Evolutionary conservation across 768 basidiomycete species (phyloP), one percentile per base, ranked within the genome.

Genomic region (Holtermannia corniformis): DNA sequence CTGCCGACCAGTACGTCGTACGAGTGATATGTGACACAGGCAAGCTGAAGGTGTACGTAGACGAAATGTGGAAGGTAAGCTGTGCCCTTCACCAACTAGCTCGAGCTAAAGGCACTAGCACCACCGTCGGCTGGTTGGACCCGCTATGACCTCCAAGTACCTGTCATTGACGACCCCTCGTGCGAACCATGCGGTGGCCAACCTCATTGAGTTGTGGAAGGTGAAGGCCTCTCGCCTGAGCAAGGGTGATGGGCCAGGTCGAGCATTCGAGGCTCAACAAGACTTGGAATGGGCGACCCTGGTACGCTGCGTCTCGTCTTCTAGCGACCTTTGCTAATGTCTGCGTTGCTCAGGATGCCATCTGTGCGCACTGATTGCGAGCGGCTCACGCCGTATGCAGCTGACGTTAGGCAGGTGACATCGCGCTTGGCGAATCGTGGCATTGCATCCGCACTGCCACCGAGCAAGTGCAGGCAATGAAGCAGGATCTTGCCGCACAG

Each of bases 131-230:
- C 52, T 61, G n/a, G 54, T 69, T 10, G 64, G 64, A 7, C 56
- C 62, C 3, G 57, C 64, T 1, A 70, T 68, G 66, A 67, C 66
- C 0, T 57, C 56, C 27, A 65, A 65, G 50, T 63, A 66, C 44
- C 58, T 70, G 25, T 49, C 41, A 19, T 44, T 58, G 47, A 55
- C 62, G 7, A 61, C 59, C 2, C 64, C 65, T 1, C 45, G 55
- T 24, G 63, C 63, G 1, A 58, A 51, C 16, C 46, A 51, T 4
- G 47, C 61, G 0, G 55, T 59, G 1, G 44, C 56, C 27, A 21
- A 59, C 0, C 51, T 70, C 23, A 52, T 66, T 10, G 47, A 57
- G 41, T 45, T 65, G 7, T 61, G 63, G 59, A 27, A 37, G 20
- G 16, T 37, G 13, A 68, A 67, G 40, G 27, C 32, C 2, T 32